Evolutionary conservation across 2,329 filamentous ascomycete genomes (phyloP), one percentile per base, ranked within the genome.

Genomic region (Beauveria brongniartii): DNA sequence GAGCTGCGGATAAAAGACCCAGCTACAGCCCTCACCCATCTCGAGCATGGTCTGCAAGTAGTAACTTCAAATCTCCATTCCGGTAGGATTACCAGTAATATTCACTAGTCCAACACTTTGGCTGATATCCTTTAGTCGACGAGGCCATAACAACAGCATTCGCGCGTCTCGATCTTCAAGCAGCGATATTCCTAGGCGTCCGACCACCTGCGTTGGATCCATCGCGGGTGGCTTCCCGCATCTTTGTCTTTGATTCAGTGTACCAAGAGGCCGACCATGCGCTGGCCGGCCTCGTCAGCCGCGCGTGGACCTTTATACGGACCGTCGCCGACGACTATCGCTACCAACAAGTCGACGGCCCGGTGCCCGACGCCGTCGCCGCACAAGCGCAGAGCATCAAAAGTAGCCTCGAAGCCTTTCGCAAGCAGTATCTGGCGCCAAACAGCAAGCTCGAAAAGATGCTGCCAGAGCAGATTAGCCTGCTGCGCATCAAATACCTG

Each of bases 401-500:
- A 30, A 18, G n/a, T 3, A 46, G 61, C 44, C 55, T 66, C 16
- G 57, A 55, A 3, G 34, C 44, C 4, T 64, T 60, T 41, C 43
- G 54, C 52, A 50, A 44, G 41, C 40, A 59, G 1, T 61, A 58
- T 41, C 57, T 62, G 2, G 22, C 20, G 8, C 40, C n/a, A 9
- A 30, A 18, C 16, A 43, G 44, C 56, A 50, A 41, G 43, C 41
- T 28, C 16, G 47, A 54, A n/a, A 54, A 40, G 55, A 61, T 60
- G 53, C 52, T 55, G n/a, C 46, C 46, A 20, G 24, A 55, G 18
- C 59, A 62, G 20, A 57, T 5, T 16, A 28, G 63, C 10, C 54
- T 62, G 43, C 62, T 65, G 24, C 62, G 57, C 22, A 56, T 64
- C 46, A 64, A 63, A 20, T 58, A 57, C 53, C 58, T 64, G 12